A percentile compares a stretch with the other conserved stretches of the same genome.
phyloP scores from a whole-genome alignment of 2,329 filamentous ascomycete genomes.

The Rhinocladiella mackenziei region DNA sequence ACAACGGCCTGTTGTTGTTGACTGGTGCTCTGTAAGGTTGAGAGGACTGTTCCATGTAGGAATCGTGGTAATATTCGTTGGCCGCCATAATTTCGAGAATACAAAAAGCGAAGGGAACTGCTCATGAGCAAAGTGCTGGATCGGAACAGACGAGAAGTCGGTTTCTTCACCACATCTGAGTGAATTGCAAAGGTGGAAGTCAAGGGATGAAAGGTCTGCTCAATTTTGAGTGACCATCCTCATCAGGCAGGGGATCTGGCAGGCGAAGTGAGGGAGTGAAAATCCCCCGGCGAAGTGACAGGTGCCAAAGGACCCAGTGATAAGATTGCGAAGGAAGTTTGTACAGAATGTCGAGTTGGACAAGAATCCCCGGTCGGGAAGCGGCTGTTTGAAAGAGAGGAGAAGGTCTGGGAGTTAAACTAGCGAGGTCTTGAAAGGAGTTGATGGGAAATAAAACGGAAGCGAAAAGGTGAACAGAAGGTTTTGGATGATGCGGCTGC shows the following conservation, averaged over 20 bases:
- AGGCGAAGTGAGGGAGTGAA: constrained; percentile 1
- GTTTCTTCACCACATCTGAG: background rate
- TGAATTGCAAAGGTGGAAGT: background rate
- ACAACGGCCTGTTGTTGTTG: constrained; percentile 9
- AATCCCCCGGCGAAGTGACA: constrained; percentile 1
- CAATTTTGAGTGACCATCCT: background rate
- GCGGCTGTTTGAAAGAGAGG: background rate
- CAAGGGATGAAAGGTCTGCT: background rate
- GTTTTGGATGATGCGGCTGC: too few species aligned
- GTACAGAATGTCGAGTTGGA: too few species aligned
- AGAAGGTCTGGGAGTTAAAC: background rate
- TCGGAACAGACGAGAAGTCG: background rate
- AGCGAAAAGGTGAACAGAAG: too few species aligned
- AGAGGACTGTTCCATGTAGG: constrained; percentile 18
- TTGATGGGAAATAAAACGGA: too few species aligned
- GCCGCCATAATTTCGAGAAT: constrained; percentile 51
- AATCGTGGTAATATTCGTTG: constrained; percentile 62
- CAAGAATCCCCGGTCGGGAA: background rate
- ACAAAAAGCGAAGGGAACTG: constrained; percentile 7
- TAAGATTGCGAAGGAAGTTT: constrained; percentile 4
- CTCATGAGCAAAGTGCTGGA: background rate
- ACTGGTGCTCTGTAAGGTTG: constrained; percentile 10
- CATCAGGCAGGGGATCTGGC: background rate
- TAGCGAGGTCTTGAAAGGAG: too few species aligned
- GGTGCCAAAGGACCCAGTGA: constrained; percentile 1